Percentiles rank a stretch among this genome's conserved stretches.
These are phyloP conservation scores for Oryza nivara DNA, from an alignment of 176 grass and related monocot species.

Conservation along the genomic window DNA sequence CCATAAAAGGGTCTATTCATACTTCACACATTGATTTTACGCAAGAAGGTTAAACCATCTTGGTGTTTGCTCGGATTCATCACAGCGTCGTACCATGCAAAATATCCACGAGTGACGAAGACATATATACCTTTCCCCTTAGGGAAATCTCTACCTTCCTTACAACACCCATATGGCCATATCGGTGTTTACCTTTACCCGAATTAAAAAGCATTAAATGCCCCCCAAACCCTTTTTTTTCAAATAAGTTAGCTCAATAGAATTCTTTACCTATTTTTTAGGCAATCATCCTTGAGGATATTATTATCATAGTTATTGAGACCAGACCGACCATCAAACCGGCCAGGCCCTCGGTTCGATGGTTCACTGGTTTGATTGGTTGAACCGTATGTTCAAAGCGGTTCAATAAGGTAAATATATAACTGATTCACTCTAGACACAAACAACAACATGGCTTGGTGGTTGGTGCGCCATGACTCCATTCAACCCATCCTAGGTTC, in stretches of 20 bases:
- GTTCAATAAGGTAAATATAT: no score
- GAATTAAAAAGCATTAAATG: neutral
- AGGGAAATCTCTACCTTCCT: neutral
- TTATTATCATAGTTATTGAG: neutral
- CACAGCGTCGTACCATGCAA: neutral
- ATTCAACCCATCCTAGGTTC: no score
- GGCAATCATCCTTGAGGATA: neutral
- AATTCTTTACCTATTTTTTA: neutral
- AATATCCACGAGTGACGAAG: neutral
- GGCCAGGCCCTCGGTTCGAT: no score
- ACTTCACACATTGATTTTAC: neutral
- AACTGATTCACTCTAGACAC: no score
- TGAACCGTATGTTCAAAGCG: no score
- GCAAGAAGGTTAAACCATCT: neutral
- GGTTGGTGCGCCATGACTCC: no score
- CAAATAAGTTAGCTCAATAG: neutral
- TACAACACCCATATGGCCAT: neutral
- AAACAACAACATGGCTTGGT: no score
- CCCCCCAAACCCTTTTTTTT: neutral
- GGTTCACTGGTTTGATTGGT: no score
- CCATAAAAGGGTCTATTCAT: neutral
- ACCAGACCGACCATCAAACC: no score
- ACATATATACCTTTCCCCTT: constrained; percentile 5
- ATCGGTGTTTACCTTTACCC: neutral
- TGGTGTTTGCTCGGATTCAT: neutral